These are phyloP conservation scores for Neonectria ditissima DNA, from an alignment of 2,329 filamentous ascomycete species.

Conservation along the genomic window DNA sequence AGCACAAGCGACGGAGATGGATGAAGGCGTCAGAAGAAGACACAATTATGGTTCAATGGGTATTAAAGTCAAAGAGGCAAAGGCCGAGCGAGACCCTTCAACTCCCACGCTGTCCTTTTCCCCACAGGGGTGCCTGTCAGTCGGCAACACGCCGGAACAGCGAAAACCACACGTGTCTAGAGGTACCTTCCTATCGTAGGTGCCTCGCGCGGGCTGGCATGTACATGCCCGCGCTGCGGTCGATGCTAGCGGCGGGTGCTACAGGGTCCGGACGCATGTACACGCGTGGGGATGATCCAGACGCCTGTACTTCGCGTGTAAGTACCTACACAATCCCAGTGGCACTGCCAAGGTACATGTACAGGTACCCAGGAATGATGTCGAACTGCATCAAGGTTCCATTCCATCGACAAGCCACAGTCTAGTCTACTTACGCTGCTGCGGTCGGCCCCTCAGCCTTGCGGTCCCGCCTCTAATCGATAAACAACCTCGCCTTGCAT, in stretches of 20 bases:
- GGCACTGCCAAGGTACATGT: not conserved
- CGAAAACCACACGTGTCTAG: constrained; percentile 18
- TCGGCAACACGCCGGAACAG: constrained; percentile 18
- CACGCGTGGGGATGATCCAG: too few species aligned
- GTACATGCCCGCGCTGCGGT: constrained; percentile 5
- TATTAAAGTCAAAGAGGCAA: not conserved
- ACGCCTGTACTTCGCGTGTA: too few species aligned
- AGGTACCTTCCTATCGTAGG: constrained; percentile 34
- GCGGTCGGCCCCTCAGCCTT: not conserved
- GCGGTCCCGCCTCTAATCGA: not conserved
- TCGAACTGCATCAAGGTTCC: not conserved
- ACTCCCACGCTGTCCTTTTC: constrained; percentile 43
- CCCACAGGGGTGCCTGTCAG: constrained; percentile 29
- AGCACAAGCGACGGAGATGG: not conserved
- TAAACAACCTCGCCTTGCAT: not conserved
- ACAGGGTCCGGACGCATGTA: constrained; percentile 12
- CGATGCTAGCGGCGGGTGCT: constrained; percentile 40
- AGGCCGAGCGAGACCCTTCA: not conserved
- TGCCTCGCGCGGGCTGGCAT: constrained; percentile 2
- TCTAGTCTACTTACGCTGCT: too few species aligned
- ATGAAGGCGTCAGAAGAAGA: constrained; percentile 37
- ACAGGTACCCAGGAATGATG: not conserved
- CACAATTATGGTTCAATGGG: constrained; percentile 30
- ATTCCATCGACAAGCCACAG: not conserved
- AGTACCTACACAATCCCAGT: not conserved